phyloP scores from a whole-genome alignment of 2,329 filamentous ascomycete genomes.

The Sporothrix pseudoabietina region DNA sequence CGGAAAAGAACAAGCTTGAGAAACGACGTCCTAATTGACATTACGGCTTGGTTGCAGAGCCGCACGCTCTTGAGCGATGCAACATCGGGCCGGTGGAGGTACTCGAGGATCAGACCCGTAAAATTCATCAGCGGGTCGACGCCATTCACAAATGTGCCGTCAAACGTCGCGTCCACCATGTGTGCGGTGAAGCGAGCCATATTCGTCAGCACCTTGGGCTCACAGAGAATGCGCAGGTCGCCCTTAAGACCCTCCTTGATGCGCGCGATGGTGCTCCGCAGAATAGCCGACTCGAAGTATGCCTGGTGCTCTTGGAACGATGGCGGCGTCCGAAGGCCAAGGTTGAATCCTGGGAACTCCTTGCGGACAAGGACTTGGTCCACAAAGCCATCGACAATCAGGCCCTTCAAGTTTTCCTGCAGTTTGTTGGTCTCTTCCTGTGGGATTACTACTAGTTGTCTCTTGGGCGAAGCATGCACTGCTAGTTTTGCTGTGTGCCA shows the following conservation, averaged over 20 bases:
- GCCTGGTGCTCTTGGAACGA: slow-evolving; percentile 94
- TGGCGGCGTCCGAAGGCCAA: slow-evolving; percentile 86
- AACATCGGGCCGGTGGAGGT: slow-evolving; percentile 82
- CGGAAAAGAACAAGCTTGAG: slow-evolving; percentile 77
- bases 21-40: slow-evolving; percentile 74
- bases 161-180: slow-evolving; percentile 86
- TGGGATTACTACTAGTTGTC: slow-evolving; percentile 46
- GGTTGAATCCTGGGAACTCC: slow-evolving; percentile 83
- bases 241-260: slow-evolving; percentile 70
- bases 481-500: slow-evolving; percentile 65
- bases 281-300: slow-evolving; percentile 88
- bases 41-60: slow-evolving; percentile 83
- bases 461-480: slow-evolving; percentile 62
- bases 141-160: slow-evolving; percentile 94
- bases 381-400: slow-evolving; percentile 77
- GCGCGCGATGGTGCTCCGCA: slow-evolving; percentile 72
- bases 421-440: slow-evolving; percentile 67
- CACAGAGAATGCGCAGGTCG: slow-evolving; percentile 71
- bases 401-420: slow-evolving; percentile 73
- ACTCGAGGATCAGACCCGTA: slow-evolving; percentile 80
- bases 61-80: slow-evolving; percentile 80
- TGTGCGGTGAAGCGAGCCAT: slow-evolving; percentile 78
- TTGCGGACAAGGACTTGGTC: slow-evolving; percentile 85
- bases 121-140: slow-evolving; percentile 84
- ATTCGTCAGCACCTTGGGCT: slow-evolving; percentile 84